Base-by-base conservation (phyloP, 2,329 filamentous ascomycete genomes). In the Dactylellina parvicollis region DNA sequence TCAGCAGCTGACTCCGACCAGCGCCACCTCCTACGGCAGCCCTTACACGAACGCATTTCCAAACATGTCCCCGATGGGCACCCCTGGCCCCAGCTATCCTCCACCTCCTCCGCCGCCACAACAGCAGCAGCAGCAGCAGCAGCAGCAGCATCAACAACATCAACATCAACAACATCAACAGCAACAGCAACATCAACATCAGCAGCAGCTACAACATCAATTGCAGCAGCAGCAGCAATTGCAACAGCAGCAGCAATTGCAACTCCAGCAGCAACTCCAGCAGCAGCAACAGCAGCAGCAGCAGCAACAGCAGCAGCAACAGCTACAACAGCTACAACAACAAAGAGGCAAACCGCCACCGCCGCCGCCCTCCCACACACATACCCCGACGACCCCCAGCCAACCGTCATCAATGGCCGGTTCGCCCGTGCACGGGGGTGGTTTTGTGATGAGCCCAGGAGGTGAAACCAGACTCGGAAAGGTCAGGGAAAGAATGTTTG, bases 241-340 rank as follows among this genome's bases (percentile, higher is more conserved):
- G 10, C 64, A 54, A 52, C 52, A 56, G 14, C 55, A 36, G 14
- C 75, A 61, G 22, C 59, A 59, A n/a, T 44, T 54, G 47, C 59
- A 42, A 34, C 56, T 71, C 62, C 47, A 54, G n/a, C 75, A 75
- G 38, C 74, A 75, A 64, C 73, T 61, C 16, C 70, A 70, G 34
- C 62, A 50, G 22, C 59, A 44, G 24, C 47, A 55, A 9, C 60
- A 64, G 30, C 46, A 42, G 28, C 49, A 47, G 18, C 16, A 59
- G 2, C 59, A 64, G 14, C 42, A 54, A 2, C 64, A 52, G 24
- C 38, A 60, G 8, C 66, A 71, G 14, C 56, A 57, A 1, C 47
- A 50, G 12, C 50, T n/a, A 7, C 66, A 56, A 12, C 69, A 74
- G 14, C 26, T 8, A 20, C 52, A 61, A 7, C 75, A 72, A 28